phyloP scores from a whole-genome alignment of 805 yeast genomes.

The Spathaspora gorwiae region DNA sequence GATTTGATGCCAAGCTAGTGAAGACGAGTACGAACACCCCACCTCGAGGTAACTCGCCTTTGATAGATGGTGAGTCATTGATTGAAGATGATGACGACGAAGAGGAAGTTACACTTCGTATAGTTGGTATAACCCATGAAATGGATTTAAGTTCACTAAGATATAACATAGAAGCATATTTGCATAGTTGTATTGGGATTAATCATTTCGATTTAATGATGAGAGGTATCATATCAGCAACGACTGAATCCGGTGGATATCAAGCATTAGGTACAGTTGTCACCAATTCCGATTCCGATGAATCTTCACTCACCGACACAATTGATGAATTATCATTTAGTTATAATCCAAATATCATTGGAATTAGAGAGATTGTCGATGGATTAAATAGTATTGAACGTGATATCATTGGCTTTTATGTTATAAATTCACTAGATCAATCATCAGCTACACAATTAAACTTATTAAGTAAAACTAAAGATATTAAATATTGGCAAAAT shows the following conservation, averaged over 20 bases:
- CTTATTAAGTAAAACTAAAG: slow-evolving; percentile 63
- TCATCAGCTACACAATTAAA: slow-evolving; percentile 59
- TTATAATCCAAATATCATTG: slow-evolving; percentile 49
- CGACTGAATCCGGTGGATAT: slow-evolving; percentile 9
- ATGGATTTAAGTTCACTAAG: slow-evolving; percentile 26
- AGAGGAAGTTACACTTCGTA: slow-evolving; percentile 27
- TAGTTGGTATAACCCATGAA: slow-evolving; percentile 26
- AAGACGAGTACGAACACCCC: not conserved
- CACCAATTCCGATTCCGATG: not conserved
- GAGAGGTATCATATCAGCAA: slow-evolving; percentile 5
- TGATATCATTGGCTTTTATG: slow-evolving; percentile 47
- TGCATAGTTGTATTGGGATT: slow-evolving; percentile 30
- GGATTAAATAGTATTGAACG: slow-evolving; percentile 40
- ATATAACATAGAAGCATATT: slow-evolving; percentile 38
- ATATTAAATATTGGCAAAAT: slow-evolving; percentile 65
- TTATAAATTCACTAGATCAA: slow-evolving; percentile 49
- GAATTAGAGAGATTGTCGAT: slow-evolving; percentile 60
- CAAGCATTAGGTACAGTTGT: not conserved
- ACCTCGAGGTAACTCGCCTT: too few species aligned
- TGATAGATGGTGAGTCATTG: not conserved
- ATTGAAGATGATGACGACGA: slow-evolving; percentile 12
- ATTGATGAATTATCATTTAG: slow-evolving; percentile 37
- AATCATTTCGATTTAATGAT: slow-evolving; percentile 9
- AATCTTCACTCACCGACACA: too few species aligned
- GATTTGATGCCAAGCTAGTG: slow-evolving; percentile 26